Conservation (phyloP, 306 rosid species). For the Corylus americana region DNA sequence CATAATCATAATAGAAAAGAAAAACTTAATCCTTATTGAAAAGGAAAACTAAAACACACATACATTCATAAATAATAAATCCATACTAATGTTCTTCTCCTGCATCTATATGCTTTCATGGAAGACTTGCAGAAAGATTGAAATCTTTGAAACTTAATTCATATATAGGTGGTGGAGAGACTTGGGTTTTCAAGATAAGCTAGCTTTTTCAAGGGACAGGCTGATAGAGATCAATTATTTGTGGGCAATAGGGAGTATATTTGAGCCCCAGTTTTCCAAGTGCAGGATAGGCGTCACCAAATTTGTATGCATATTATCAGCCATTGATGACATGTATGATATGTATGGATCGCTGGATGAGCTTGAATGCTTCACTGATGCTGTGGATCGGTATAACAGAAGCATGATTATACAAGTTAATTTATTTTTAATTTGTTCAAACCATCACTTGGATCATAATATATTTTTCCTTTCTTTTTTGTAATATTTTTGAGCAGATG, state of each 20-base stretch:
- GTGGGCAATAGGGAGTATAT: too few species aligned
- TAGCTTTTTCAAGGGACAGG: too few species aligned
- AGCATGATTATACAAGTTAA: too few species aligned
- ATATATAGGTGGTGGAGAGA: conserved; percentile 28
- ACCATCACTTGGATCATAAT: neutral
- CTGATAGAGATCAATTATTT: too few species aligned
- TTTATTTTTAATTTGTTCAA: neutral
- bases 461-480: neutral
- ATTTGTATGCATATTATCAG: conserved; percentile 36
- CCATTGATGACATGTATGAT: conserved; percentile 38
- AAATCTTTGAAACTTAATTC: neutral
- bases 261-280: conserved; percentile 32
- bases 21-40: too few species aligned
- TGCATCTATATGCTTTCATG: too few species aligned
- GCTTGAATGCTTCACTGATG: conserved; percentile 32
- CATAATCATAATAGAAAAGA: too few species aligned
- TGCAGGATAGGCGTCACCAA: conserved; percentile 38
- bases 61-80: too few species aligned
- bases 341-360: conserved; percentile 32
- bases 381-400: conserved; percentile 18
- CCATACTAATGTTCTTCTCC: too few species aligned
- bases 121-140: neutral
- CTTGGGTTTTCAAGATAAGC: too few species aligned
- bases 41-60: too few species aligned
- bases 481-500: conserved; percentile 8